Evolutionary conservation across 2,329 filamentous ascomycete species (phyloP).

Genomic region (Penicillium sp.): DNA sequence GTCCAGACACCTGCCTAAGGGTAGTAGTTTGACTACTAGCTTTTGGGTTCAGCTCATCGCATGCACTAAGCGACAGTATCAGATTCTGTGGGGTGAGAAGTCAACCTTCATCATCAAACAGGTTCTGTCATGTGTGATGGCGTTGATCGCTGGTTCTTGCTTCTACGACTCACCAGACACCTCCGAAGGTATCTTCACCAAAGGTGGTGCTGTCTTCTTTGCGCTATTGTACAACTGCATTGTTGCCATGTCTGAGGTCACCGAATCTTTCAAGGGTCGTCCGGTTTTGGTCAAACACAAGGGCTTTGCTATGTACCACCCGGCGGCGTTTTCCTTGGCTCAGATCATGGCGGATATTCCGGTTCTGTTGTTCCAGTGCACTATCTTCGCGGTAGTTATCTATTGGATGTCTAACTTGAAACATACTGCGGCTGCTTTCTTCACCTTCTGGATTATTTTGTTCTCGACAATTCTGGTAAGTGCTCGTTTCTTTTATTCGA

Average conservation of each 20-base stretch:
- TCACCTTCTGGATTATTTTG: slow-evolving; percentile 57
- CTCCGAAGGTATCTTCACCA: slow-evolving; percentile 61
- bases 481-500: background rate
- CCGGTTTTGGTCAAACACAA: slow-evolving; percentile 60
- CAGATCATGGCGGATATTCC: slow-evolving; percentile 50
- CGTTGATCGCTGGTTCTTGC: slow-evolving; percentile 63
- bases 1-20: slow-evolving; percentile 52
- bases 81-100: slow-evolving; percentile 65
- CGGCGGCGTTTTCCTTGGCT: slow-evolving; percentile 40
- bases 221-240: slow-evolving; percentile 61
- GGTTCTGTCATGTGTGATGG: slow-evolving; percentile 56
- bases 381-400: slow-evolving; percentile 55
- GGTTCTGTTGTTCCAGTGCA: slow-evolving; percentile 58
- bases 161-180: slow-evolving; percentile 64
- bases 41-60: slow-evolving; percentile 57
- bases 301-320: slow-evolving; percentile 57
- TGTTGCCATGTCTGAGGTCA: slow-evolving; percentile 65
- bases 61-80: slow-evolving; percentile 60
- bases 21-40: slow-evolving; percentile 56
- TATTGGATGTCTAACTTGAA: slow-evolving; percentile 63
- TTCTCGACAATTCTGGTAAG: slow-evolving; percentile 10
- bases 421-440: slow-evolving; percentile 54
- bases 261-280: slow-evolving; percentile 59
- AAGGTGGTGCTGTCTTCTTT: slow-evolving; percentile 63
- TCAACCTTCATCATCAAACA: slow-evolving; percentile 64